Percentiles rank a stretch among this genome's conserved stretches.
These are phyloP conservation scores for Lepidium africanum DNA, from an alignment of 345 rosid species.

Conservation along the genomic window DNA sequence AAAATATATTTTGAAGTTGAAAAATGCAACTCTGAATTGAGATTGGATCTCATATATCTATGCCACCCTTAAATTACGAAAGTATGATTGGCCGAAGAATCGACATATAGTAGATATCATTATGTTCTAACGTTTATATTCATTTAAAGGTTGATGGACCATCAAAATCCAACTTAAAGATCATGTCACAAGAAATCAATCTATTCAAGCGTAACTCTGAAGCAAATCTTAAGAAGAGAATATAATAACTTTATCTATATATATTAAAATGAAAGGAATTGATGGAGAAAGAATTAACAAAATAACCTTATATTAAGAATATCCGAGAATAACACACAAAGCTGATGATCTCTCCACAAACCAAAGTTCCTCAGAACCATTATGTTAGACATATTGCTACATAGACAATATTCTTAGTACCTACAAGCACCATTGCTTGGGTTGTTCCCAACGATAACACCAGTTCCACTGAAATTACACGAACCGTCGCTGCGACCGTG, in stretches of 20 bases:
- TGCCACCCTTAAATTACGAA: background rate
- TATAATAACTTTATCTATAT: background rate
- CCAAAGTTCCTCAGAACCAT: constrained; percentile 4
- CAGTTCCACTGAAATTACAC: constrained; percentile 50
- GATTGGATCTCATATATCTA: background rate
- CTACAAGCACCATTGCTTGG: constrained; percentile 29
- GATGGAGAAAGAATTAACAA: background rate
- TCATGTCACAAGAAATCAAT: background rate
- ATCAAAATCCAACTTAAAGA: constrained; percentile 9
- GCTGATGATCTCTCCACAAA: background rate
- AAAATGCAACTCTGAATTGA: background rate
- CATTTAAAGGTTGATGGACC: constrained; percentile 12
- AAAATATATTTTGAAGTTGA: background rate
- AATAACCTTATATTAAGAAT: background rate
- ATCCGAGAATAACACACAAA: constrained; percentile 17
- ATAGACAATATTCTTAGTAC: constrained; percentile 15
- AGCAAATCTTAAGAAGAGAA: background rate
- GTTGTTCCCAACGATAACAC: constrained; percentile 21
- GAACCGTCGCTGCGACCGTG: constrained; percentile 32
- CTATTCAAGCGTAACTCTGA: background rate
- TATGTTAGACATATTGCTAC: constrained; percentile 20
- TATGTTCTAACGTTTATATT: background rate
- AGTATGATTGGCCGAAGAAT: background rate
- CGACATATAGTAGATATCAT: background rate
- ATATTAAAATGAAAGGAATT: background rate